Evolutionary conservation across 1,139 yeast genomes (phyloP), one percentile per base, ranked within the genome.

Genomic region (Arxiozyma bovina): DNA sequence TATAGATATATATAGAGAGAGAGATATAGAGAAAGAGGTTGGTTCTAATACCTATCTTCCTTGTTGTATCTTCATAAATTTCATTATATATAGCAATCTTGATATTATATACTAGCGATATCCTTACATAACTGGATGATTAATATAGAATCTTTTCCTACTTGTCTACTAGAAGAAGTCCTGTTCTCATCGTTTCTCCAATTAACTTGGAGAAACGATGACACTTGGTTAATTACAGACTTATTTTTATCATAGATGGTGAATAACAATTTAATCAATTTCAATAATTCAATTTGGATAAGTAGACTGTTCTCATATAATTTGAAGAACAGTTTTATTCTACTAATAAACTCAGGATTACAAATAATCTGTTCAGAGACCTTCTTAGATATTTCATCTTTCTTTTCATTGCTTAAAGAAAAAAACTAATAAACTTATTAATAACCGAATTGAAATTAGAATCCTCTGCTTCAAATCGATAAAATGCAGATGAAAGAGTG

Each of bases 241-340:
- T 46, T 17, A 30, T 43, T 34, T n/a, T 54, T 50, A n/a, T 48
- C 22, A 30, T 23, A 38, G 23, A 25, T 21, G 7, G 44, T 53
- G 27, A 66, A 61, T 0, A 64, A 53, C 4, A 63, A 48, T 52
- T 68, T 69, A 20, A 68, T 53, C 22, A 67, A 65, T 51, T 69
- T 68, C 48, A 69, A 56, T 30, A 69, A 53, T 45, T 69, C 72
- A 48, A 69, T 67, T 55, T 69, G 72, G 18, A 68, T 63, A 27
- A 69, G 55, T 20, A 68, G 52, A 51, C 70, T 66, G 40, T 65
- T 65, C 45, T 63, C 62, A 51, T 66, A 68, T n/a, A 63, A 52
- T 45, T 59, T 61, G 52, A 69, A 67, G 30, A 66, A 60, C 25
- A 58, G 40, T 18, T 56, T 54, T 1, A 64, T 55, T 42, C 63